Conservation (phyloP, 495 filamentous ascomycete species). For the Letharia columbiana region DNA sequence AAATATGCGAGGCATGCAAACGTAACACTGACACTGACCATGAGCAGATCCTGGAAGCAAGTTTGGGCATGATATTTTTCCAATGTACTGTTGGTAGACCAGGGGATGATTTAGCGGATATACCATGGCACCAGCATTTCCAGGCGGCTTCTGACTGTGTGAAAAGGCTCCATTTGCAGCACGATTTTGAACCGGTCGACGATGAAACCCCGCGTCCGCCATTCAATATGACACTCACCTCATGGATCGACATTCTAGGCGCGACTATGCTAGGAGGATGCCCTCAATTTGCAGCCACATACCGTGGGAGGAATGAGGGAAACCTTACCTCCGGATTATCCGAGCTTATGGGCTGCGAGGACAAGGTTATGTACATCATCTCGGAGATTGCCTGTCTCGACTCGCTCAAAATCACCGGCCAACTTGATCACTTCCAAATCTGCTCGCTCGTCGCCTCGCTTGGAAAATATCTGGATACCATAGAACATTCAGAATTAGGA, state of each 20-base stretch:
- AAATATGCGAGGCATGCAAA: constrained; percentile 75
- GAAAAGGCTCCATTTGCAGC: constrained; percentile 71
- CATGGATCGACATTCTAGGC: constrained; percentile 97
- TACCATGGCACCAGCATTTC: constrained; percentile 96
- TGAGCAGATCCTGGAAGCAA: constrained; percentile 83
- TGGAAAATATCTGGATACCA: constrained; percentile 71
- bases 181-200: constrained; percentile 47
- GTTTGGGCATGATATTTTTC: constrained; percentile 95
- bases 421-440: constrained; percentile 68
- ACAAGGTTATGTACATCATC: constrained; percentile 95
- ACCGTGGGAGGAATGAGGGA: constrained; percentile 80
- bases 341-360: constrained; percentile 97
- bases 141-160: constrained; percentile 79
- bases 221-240: constrained; percentile 90
- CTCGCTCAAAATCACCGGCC: constrained; percentile 69
- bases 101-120: constrained; percentile 82
- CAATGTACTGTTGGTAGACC: constrained; percentile 84
- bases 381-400: constrained; percentile 96
- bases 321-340: constrained; percentile 64
- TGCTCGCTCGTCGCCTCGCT: constrained; percentile 78
- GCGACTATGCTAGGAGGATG: constrained; percentile 83
- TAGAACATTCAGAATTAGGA: constrained; percentile 44
- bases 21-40: constrained; percentile 76
- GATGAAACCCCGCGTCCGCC: constrained; percentile 55
- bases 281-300: constrained; percentile 82